Evolutionary conservation across 805 yeast species (phyloP), one percentile per base, ranked within the genome.

Genomic region (Yamadazyma philogaea): DNA sequence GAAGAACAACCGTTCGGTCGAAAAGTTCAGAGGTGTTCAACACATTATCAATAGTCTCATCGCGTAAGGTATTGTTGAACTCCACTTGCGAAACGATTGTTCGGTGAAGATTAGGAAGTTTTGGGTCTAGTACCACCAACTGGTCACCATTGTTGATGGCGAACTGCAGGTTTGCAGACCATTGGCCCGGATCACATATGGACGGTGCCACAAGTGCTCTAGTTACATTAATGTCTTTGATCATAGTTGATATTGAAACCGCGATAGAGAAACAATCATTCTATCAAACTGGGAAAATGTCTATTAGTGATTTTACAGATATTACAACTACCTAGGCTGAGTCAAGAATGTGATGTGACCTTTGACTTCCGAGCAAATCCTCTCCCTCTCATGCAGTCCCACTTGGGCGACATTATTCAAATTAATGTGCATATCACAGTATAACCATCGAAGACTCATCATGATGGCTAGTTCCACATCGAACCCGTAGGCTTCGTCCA

Each of bases 51-150:
- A 17, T 41, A 10, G 37, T 22, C 16, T 31, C 18, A 21, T 36
- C 37, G 11, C 20, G 16, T 6, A 30, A 3, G 11, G 32, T 17
- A 18, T 33, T 31, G 24, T 41, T 35, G 15, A n/a, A 35, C 10
- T 30, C 37, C 21, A 21, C 34, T 20, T 42, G 48, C 3, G 49
- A 39, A 4, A 49, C 40, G 16, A 66, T 47, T n/a, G 60, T 47
- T 30, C 56, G 60, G 30, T 59, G 61, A 15, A 61, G 51, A 15
- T 55, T 48, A 2, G 74, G 74, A 4, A 64, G 56, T 42, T 60
- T 60, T 17, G 74, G 74, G 24, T 68, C 74, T 5, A 70, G 47
- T 7, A 67, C 44, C 1, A 66, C 58, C 24, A 70, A 37, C 17
- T 63, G 65, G 17, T 48, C 55, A 6, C 63, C 61, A 31, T 54